These are phyloP conservation scores for Suillus hirtellus DNA, from an alignment of 768 basidiomycete species.

Conservation along the genomic window DNA sequence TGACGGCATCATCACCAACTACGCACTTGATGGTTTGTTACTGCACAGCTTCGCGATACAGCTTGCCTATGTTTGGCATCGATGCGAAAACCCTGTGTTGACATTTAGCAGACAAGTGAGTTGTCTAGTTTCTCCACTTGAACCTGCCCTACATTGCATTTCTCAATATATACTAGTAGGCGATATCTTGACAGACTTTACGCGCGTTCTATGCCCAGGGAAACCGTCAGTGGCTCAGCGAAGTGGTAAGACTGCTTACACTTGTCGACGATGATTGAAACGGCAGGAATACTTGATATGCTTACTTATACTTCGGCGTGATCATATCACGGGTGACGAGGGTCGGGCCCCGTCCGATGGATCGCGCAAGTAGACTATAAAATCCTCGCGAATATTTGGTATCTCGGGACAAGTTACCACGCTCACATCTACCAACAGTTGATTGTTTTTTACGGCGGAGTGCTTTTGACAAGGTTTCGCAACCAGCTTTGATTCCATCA, in stretches of 20 bases:
- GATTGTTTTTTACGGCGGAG: neutral
- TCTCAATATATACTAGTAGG: neutral
- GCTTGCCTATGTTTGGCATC: neutral
- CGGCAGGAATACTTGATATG: neutral
- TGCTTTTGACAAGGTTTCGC: neutral
- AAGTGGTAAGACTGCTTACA: neutral
- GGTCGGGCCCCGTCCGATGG: no score
- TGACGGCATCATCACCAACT: neutral
- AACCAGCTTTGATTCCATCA: neutral
- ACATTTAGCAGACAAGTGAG: neutral
- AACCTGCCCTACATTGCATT: neutral
- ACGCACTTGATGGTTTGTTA: neutral
- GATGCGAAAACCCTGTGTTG: neutral
- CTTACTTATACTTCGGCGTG: neutral
- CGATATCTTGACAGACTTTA: neutral
- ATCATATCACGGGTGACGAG: neutral
- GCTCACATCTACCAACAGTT: neutral
- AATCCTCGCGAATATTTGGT: neutral
- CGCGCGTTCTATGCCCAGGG: neutral
- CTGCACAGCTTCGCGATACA: neutral
- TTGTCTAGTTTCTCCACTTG: neutral
- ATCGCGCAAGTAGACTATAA: neutral
- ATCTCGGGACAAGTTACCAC: neutral
- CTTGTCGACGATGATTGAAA: neutral
- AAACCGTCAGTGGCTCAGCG: neutral